phyloP scores from a whole-genome alignment of 2,329 filamentous ascomycete species.

The Bertia moriformis region DNA sequence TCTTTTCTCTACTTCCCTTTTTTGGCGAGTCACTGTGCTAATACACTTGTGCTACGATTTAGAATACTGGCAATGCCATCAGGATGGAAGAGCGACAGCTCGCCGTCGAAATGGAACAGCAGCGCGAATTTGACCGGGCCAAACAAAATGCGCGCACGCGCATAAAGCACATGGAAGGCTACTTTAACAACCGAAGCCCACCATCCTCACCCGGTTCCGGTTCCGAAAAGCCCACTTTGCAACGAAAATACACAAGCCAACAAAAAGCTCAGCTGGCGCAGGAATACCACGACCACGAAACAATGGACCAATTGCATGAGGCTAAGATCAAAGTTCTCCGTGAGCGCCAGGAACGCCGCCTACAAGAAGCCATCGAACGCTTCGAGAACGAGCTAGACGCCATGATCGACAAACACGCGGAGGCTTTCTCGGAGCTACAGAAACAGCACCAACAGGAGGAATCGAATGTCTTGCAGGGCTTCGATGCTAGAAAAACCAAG shows the following conservation, averaged over 20 bases:
- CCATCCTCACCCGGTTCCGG: slow-evolving; percentile 11
- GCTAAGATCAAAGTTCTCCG: slow-evolving; percentile 28
- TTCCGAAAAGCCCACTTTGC: slow-evolving; percentile 3
- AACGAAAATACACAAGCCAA: slow-evolving; percentile 18
- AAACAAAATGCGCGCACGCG: slow-evolving; percentile 24
- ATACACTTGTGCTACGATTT: not conserved
- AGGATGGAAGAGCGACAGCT: slow-evolving; percentile 25
- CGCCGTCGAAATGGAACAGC: slow-evolving; percentile 23
- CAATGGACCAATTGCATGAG: slow-evolving; percentile 24
- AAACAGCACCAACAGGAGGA: slow-evolving; percentile 4
- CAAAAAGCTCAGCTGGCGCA: slow-evolving; percentile 25
- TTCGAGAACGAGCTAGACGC: slow-evolving; percentile 20
- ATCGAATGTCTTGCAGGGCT: slow-evolving; percentile 10
- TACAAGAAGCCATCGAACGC: slow-evolving; percentile 19
- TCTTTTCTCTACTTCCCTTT: too few relatives aligned
- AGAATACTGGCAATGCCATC: slow-evolving; percentile 18
- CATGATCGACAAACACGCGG: slow-evolving; percentile 15
- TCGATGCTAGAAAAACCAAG: slow-evolving; percentile 16
- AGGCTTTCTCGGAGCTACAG: slow-evolving; percentile 7
- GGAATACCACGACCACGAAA: slow-evolving; percentile 22
- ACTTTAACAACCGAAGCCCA: slow-evolving; percentile 21
- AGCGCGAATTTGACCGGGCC: slow-evolving; percentile 23
- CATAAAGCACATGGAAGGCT: slow-evolving; percentile 29
- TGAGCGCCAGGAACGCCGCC: slow-evolving; percentile 23
- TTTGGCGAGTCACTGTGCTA: not conserved